Evolutionary conservation across 176 grass and related monocot genomes (phyloP).

Genomic region (Lolium multiflorum): DNA sequence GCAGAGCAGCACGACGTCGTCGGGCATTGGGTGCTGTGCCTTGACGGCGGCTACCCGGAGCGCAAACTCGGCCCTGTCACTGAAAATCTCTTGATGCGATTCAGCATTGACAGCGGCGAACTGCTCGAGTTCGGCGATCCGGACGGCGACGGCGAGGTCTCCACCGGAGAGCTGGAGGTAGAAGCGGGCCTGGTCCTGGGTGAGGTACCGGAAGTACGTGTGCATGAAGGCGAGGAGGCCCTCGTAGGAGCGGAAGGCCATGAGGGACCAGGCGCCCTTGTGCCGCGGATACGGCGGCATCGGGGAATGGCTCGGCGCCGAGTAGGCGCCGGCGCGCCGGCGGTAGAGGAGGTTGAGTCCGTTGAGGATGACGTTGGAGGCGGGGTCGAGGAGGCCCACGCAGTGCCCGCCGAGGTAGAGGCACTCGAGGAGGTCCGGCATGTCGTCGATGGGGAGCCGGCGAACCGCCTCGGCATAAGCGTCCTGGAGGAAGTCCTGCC

Average conservation of each 20-base stretch:
- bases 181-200: neutral
- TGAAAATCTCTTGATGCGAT: neutral
- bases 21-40: slow-evolving; percentile 6
- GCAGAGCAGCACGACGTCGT: neutral
- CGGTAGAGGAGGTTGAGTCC: neutral
- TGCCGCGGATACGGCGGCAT: neutral
- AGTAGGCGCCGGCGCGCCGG: too few relatives aligned
- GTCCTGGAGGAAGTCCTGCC: neutral
- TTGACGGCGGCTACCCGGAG: neutral
- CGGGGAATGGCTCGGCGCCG: too few relatives aligned
- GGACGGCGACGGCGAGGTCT: neutral
- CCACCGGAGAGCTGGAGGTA: neutral
- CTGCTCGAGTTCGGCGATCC: neutral
- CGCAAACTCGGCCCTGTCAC: neutral
- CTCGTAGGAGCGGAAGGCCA: neutral
- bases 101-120: neutral
- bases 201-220: neutral
- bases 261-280: too few relatives aligned
- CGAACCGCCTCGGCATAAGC: neutral
- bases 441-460: neutral
- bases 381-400: slow-evolving; percentile 4
- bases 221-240: neutral
- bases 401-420: neutral
- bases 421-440: slow-evolving; percentile 14
- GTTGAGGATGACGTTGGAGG: slow-evolving; percentile 25